Base-by-base conservation (phyloP, 495 filamentous ascomycete genomes). In the Aspergillus carlsbadensis region DNA sequence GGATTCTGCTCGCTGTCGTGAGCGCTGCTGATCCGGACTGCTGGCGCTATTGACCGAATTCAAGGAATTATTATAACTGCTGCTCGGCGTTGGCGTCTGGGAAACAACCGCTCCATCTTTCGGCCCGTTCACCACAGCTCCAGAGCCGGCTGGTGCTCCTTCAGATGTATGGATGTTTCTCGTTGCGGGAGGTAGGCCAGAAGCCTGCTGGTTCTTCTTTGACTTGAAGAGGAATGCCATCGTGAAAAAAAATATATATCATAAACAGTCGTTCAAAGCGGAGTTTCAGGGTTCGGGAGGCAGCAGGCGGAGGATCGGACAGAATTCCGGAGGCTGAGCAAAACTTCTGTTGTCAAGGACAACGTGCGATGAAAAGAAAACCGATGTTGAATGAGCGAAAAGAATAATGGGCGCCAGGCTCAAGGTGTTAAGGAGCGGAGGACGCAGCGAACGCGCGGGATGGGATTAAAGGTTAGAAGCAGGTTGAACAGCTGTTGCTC, bases 171-270 rank as follows among this genome's bases (percentile, higher is more conserved):
- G 74, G 49, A 81, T 69, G 58, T 81, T 82, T 62, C 80, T 71
- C 31, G 78, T 75, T 36, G 77, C 79, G 24, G 78, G 72, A n/a
- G 81, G 82, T 15, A 84, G 74, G 44, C 70, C 71, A 50, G 62
- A 68, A 52, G 58, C 70, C 58, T 69, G 73, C 65, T 79, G 73
- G 62, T 71, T 76, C 66, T 81, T 84, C 70, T 84, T 85, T 52
- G 82, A 84, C 63, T 83, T 83, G 62, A 85, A 85, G 53, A 85
- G 69, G 71, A 85, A 85, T 42, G 82, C 81, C 82, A 85, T 84
- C 67, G 71, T 79, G 55, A 71, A 42, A 37, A 69, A 44, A 54
- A 61, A 62, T 57, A n/a, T 63, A 42, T 45, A 42, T 75, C 74
- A 65, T 77, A 65, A 67, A 71, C 59, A 62, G 70, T 75, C 71